Conservation (phyloP, 139 green algal genomes). For the Pseudopediastrum boryanum region DNA sequence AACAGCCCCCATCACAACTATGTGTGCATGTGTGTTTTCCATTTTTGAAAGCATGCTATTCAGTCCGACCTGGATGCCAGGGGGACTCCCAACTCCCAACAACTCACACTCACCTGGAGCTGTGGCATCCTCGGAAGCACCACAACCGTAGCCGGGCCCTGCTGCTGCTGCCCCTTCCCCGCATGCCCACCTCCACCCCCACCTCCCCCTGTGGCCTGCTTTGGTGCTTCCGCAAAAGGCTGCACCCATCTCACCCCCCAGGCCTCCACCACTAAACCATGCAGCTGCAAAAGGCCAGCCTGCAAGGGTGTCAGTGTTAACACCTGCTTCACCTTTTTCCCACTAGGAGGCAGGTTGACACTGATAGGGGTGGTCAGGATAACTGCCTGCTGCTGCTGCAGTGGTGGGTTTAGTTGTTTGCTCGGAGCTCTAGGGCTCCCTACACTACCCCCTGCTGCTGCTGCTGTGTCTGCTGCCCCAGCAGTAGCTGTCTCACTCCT, state of each 20-base stretch:
- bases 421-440: no score
- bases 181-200: no score
- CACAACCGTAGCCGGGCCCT: no score
- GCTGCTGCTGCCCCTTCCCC: no score
- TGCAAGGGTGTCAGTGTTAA: constrained; percentile 49
- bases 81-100: no score
- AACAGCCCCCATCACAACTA: no score
- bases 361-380: background rate
- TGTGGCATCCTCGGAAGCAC: no score
- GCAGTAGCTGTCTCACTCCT: constrained; percentile 35
- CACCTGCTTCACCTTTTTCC: constrained; percentile 55
- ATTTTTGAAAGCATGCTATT: no score
- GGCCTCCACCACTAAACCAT: constrained; percentile 49
- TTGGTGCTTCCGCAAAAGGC: constrained; percentile 15
- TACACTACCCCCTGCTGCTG: constrained; percentile 15
- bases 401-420: background rate
- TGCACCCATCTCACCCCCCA: constrained; percentile 25
- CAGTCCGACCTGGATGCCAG: no score
- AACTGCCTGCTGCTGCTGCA: constrained; percentile 7
- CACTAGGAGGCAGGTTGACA: constrained; percentile 45
- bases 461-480: constrained; percentile 35
- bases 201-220: no score
- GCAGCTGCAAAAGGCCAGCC: constrained; percentile 56
- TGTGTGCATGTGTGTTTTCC: no score
- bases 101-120: no score